A percentile compares a stretch with the other conserved stretches of the same genome.
These are phyloP conservation scores for Aspergillus incahuasiensis DNA, from an alignment of 495 filamentous ascomycete species.

Conservation along the genomic window DNA sequence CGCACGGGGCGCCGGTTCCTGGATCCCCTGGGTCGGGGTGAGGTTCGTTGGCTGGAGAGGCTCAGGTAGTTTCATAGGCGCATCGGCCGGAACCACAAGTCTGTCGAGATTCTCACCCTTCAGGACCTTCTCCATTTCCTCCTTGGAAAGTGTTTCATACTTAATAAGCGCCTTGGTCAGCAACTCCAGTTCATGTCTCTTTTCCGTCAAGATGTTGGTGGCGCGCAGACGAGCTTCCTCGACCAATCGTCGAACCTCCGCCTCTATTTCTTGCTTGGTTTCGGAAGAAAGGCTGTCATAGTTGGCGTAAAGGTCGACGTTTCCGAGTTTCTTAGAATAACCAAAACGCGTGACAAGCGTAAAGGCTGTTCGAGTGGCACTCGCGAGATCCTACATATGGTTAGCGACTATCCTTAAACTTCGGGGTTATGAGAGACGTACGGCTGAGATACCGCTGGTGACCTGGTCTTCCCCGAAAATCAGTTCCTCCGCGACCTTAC, in stretches of 20 bases:
- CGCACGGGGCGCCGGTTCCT: slow-evolving; percentile 13
- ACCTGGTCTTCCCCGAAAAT: slow-evolving; percentile 85
- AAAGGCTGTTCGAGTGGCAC: slow-evolving; percentile 75
- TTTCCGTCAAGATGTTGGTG: slow-evolving; percentile 60
- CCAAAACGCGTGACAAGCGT: slow-evolving; percentile 80
- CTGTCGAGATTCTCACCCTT: slow-evolving; percentile 77
- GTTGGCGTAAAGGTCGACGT: slow-evolving; percentile 75
- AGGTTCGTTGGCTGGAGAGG: slow-evolving; percentile 30
- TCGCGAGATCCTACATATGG: slow-evolving; percentile 65
- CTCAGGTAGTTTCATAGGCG: slow-evolving; percentile 55
- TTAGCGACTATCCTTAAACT: background rate
- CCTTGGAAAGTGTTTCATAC: slow-evolving; percentile 84
- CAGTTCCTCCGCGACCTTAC: slow-evolving; percentile 91
- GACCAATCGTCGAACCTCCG: slow-evolving; percentile 77
- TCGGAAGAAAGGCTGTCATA: slow-evolving; percentile 78
- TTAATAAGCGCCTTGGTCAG: slow-evolving; percentile 85
- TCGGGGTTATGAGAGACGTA: slow-evolving; percentile 40
- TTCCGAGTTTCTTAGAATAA: slow-evolving; percentile 84
- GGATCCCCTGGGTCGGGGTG: slow-evolving; percentile 19
- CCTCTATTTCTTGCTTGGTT: slow-evolving; percentile 79
- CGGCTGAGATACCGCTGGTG: slow-evolving; percentile 71
- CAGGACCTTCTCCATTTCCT: slow-evolving; percentile 85
- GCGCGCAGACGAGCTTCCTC: slow-evolving; percentile 78
- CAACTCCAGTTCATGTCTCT: slow-evolving; percentile 76
- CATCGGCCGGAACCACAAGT: slow-evolving; percentile 36